Evolutionary conservation across 148 eudicot species (phyloP).

Genomic region (Camellia lanceoleosa): DNA sequence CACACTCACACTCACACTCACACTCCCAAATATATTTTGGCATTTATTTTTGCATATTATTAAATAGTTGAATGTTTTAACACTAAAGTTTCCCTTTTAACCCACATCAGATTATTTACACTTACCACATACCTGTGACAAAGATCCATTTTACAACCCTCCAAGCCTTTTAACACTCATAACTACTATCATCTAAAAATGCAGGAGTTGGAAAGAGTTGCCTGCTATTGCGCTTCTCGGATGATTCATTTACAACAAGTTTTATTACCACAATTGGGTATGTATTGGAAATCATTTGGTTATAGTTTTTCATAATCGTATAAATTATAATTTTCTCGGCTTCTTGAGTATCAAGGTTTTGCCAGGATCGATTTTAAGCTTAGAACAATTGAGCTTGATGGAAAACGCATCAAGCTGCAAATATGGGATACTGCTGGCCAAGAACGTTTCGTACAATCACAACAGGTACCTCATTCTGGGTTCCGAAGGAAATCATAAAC

Average conservation of each 20-base stretch:
- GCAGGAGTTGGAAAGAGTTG: constrained; percentile 41
- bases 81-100: background rate
- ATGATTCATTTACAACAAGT: constrained; percentile 35
- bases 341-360: constrained; percentile 5
- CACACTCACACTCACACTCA: background rate
- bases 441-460: constrained; percentile 32
- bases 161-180: background rate
- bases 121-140: background rate
- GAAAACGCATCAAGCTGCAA: constrained; percentile 33
- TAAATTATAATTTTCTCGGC: background rate
- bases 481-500: background rate
- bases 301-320: background rate
- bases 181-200: background rate
- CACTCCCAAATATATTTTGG: background rate
- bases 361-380: constrained; percentile 30
- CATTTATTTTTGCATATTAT: background rate
- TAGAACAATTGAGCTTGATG: constrained; percentile 33
- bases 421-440: constrained; percentile 39
- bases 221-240: constrained; percentile 36
- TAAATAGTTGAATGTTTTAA: background rate
- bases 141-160: background rate
- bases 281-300: background rate
- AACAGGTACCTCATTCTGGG: constrained; percentile 17
- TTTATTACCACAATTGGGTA: constrained; percentile 38
- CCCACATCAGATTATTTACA: background rate